Evolutionary conservation across 768 basidiomycete species (phyloP), one percentile per base, ranked within the genome.

Genomic region (Amanita exitialis): DNA sequence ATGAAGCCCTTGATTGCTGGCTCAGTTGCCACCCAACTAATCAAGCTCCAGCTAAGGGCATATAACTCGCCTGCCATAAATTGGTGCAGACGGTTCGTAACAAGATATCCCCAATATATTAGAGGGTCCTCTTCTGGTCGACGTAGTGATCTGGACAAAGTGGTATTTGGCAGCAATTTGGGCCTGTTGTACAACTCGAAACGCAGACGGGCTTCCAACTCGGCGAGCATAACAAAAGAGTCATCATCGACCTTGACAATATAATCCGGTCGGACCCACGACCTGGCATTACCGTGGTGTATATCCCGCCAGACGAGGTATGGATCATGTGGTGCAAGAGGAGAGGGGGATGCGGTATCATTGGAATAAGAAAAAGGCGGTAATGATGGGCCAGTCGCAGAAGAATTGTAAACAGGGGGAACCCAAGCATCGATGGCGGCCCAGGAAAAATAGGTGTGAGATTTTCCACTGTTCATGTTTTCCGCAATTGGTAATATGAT

Each of bases 21-120:
- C 53, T 91, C 87, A 49, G 76, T 81, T n/a, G 90, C 79, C 10
- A 90, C 73, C 84, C 90, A 95, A 55, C 85, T 76, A 28, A 92
- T 90, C 53, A 98, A 73, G 59, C 84, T 85, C 79, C 86, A 90
- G 44, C 86, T 91, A 28, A 98, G 70, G 5, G 83, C 91, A 64
- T 97, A 98, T 53, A 92, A 67, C 66, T 98, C 93, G 15, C 94
- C 94, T 3, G 80, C 94, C 94, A 98, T 96, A 67, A 96, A 97
- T 35, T 78, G 73, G 59, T 92, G 85, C 59, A 93, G 82, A 20
- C 81, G 70, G 59, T 93, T 88, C 56, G 90, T 92, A 37, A 96
- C 86, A 32, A 95, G 81, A 61, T 90, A 91, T 2, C 88, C 88
- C 88, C 88, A 90, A 61, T 89, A 90, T 34, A 90, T 76, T 47